phyloP scores from a whole-genome alignment of 192 early-diverging fungal species.

The Backusella psychrophila region DNA sequence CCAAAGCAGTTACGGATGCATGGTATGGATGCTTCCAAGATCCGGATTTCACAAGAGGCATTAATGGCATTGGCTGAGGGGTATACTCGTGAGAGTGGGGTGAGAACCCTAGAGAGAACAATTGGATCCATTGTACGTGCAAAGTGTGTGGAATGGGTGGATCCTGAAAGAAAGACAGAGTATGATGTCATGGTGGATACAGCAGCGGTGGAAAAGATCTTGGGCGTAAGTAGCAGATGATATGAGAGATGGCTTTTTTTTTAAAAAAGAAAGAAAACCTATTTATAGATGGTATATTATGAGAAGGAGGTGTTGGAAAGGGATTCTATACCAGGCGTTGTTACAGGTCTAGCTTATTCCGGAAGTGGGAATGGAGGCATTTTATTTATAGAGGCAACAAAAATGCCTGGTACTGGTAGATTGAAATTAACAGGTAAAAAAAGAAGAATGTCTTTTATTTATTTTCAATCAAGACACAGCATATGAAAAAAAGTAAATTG shows the following conservation, averaged over 20 bases:
- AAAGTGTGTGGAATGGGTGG: slow-evolving; percentile 55
- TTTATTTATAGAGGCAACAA: slow-evolving; percentile 77
- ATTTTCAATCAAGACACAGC: neutral
- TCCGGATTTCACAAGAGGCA: slow-evolving; percentile 51
- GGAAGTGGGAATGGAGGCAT: slow-evolving; percentile 67
- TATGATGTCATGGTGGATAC: slow-evolving; percentile 49
- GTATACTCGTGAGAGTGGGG: slow-evolving; percentile 82
- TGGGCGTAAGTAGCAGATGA: slow-evolving; percentile 47
- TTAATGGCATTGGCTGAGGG: slow-evolving; percentile 61
- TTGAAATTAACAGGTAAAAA: slow-evolving; percentile 56
- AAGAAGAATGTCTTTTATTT: neutral
- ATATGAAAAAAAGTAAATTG: too few species aligned
- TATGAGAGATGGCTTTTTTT: neutral
- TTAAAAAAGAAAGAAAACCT: neutral
- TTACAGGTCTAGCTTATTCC: slow-evolving; percentile 82
- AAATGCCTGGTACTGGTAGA: slow-evolving; percentile 71
- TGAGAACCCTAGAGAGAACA: slow-evolving; percentile 71
- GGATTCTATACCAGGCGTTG: slow-evolving; percentile 63
- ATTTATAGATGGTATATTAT: slow-evolving; percentile 48
- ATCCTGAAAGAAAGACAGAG: slow-evolving; percentile 23
- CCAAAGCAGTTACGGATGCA: slow-evolving; percentile 75
- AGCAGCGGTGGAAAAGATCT: slow-evolving; percentile 55
- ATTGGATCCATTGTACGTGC: slow-evolving; percentile 69
- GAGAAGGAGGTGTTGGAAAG: slow-evolving; percentile 71
- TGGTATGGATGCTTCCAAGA: slow-evolving; percentile 47